Percentiles rank a stretch among this genome's conserved stretches.
phyloP scores from a whole-genome alignment of 495 filamentous ascomycete genomes.

The Neurospora intermedia region DNA sequence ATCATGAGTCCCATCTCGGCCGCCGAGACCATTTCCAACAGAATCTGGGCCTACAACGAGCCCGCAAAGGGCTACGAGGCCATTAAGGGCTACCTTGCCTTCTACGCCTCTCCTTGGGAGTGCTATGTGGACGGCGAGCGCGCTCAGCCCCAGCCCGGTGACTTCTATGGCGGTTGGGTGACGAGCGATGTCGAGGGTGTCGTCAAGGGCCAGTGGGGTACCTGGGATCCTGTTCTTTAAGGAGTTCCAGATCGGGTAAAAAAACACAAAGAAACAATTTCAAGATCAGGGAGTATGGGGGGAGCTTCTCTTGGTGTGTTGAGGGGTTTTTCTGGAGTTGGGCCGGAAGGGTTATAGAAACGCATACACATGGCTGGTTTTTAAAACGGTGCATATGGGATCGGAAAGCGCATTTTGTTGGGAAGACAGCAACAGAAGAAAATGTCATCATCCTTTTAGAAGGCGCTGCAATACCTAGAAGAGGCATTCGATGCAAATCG shows the following conservation, averaged over 20 bases:
- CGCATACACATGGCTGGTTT: not conserved
- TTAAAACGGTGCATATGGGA: not conserved
- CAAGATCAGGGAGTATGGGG: not conserved
- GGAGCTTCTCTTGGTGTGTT: not conserved
- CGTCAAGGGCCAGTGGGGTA: conserved; percentile 42
- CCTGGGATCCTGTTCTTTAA: conserved; percentile 18
- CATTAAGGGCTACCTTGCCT: conserved; percentile 40
- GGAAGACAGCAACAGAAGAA: not conserved
- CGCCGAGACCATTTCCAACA: conserved; percentile 31
- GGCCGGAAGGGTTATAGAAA: not conserved
- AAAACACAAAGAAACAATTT: not conserved
- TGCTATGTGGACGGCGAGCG: conserved; percentile 51
- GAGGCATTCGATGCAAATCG: not conserved
- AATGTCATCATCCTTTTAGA: not conserved
- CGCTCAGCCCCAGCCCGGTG: conserved; percentile 44
- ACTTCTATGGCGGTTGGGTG: conserved; percentile 51
- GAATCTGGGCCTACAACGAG: conserved; percentile 45
- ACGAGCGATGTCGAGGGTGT: conserved; percentile 45
- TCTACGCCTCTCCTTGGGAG: conserved; percentile 47
- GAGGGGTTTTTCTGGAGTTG: conserved; percentile 1
- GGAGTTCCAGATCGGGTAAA: not conserved
- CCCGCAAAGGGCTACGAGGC: conserved; percentile 36
- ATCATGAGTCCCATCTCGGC: conserved; percentile 22
- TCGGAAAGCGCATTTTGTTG: not conserved
- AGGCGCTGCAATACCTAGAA: not conserved